Base-by-base conservation (phyloP, 116 monocot genomes). In the Cymodocea nodosa region DNA sequence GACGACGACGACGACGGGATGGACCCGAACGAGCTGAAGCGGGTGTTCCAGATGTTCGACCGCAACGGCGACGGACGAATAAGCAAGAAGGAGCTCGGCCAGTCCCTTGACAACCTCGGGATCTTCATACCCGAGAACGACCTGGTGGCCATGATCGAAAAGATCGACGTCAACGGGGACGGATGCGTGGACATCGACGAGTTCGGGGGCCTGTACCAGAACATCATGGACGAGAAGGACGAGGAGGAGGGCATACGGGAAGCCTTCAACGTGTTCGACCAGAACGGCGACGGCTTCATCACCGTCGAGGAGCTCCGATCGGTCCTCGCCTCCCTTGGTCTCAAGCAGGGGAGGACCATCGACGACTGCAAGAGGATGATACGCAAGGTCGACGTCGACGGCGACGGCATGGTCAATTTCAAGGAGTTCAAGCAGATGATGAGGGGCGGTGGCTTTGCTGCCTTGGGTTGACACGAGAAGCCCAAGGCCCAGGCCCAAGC, bases 31-130 rank as follows among this genome's bases (percentile, higher is more conserved):
- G 88, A 93, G 73, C 85, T 93, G 20, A 73, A 77, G 72, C 73
- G 93, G 4, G 88, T 93, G 17, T 93, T 93, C 80, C 88, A 88
- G 69, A 85, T 93, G 93, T 93, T 93, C 73, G 93, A 93, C 74
- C 81, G 81, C 24, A 80, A 88, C 76, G 85, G 93, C 35, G 88
- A 88, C 73, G 93, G 93, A 11, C 64, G 85, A 60, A 93, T 93
- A 59, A 85, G 85, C 11, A 73, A 62, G 63, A 79, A 77, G 70
- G 92, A 92, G 79, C 75, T 92, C n/a, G 35, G 67, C 59, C 76
- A 84, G 64, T 92, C 92, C 18, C 83, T 93, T 34, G 61, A 68
- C 15, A 93, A 93, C 52, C 81, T 93, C 30, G 85, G 93, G 25
- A 88, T 93, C 53, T 37, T 75, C 81, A 81, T 93, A 57, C 68